phyloP scores from a whole-genome alignment of 148 eudicot species.

The Pharnaceum exiguum region DNA sequence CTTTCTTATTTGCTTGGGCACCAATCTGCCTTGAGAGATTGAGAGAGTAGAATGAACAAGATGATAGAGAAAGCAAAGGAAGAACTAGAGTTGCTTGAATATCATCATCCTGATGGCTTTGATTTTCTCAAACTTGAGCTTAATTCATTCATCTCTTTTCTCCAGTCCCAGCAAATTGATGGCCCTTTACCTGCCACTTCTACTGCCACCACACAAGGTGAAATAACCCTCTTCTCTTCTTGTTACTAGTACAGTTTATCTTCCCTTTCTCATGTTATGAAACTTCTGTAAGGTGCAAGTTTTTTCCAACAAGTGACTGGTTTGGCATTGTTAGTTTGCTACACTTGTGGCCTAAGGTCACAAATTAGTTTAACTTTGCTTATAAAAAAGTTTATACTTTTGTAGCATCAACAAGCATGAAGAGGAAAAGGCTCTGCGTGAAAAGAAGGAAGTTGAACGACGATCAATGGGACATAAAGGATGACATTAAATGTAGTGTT shows the following conservation, averaged over 20 bases:
- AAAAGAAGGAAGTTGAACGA: slow-evolving; percentile 5
- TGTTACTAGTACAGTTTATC: not conserved
- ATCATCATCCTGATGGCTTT: slow-evolving; percentile 44
- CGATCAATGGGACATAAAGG: slow-evolving; percentile 1
- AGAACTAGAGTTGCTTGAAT: slow-evolving; percentile 58
- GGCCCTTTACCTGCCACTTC: slow-evolving; percentile 20
- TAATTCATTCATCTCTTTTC: slow-evolving; percentile 46
- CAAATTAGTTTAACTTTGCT: not conserved
- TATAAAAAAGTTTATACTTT: not conserved
- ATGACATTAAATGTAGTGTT: not conserved
- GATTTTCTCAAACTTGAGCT: slow-evolving; percentile 50
- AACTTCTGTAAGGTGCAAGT: too few relatives aligned
- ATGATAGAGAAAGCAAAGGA: slow-evolving; percentile 57
- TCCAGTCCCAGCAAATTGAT: slow-evolving; percentile 18
- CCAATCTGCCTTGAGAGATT: not conserved
- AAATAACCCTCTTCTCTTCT: too few relatives aligned
- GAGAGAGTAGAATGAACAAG: slow-evolving; percentile 18
- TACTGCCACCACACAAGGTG: slow-evolving; percentile 42
- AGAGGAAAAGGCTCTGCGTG: slow-evolving; percentile 25
- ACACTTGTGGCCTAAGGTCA: too few relatives aligned
- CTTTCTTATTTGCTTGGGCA: not conserved
- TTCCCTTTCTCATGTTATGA: not conserved
- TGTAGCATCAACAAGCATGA: slow-evolving; percentile 40
- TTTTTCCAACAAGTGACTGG: too few relatives aligned
- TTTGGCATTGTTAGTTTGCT: not conserved